These are phyloP conservation scores for Hypoxylon subgilvum DNA, from an alignment of 495 filamentous ascomycete species.

Conservation along the genomic window DNA sequence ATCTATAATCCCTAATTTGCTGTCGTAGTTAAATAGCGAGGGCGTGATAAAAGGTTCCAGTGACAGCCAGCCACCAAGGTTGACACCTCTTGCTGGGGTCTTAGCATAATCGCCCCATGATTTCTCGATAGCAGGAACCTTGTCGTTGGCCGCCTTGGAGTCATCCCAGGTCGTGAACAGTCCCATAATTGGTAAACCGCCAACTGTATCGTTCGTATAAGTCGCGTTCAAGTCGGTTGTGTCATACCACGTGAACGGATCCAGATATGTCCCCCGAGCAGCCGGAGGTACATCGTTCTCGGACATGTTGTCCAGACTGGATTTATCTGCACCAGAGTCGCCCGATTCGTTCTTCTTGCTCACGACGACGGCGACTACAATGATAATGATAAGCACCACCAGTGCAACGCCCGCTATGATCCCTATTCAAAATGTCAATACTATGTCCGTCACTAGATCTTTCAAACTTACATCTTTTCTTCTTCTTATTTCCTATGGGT, in stretches of 20 bases:
- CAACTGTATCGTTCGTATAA: slow-evolving; percentile 84
- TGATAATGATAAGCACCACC: slow-evolving; percentile 72
- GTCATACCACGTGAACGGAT: slow-evolving; percentile 93
- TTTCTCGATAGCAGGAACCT: slow-evolving; percentile 78
- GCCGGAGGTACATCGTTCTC: slow-evolving; percentile 67
- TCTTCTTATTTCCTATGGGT: slow-evolving; percentile 45
- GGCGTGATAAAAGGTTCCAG: slow-evolving; percentile 96
- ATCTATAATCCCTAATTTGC: slow-evolving; percentile 72
- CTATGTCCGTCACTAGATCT: background rate
- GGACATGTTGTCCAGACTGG: slow-evolving; percentile 65
- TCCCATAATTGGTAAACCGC: slow-evolving; percentile 88
- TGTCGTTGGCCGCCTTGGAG: slow-evolving; percentile 73
- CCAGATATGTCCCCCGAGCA: slow-evolving; percentile 76
- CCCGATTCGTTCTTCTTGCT: slow-evolving; percentile 65
- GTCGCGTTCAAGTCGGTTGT: slow-evolving; percentile 93
- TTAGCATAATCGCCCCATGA: slow-evolving; percentile 76
- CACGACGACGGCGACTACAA: slow-evolving; percentile 73
- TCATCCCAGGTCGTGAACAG: slow-evolving; percentile 88
- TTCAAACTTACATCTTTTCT: slow-evolving; percentile 54
- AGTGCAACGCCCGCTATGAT: slow-evolving; percentile 59
- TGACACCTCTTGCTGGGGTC: slow-evolving; percentile 84
- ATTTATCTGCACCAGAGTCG: slow-evolving; percentile 45
- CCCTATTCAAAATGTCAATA: slow-evolving; percentile 48
- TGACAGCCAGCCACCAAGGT: slow-evolving; percentile 92
- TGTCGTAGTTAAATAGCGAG: slow-evolving; percentile 80